These are phyloP conservation scores for Eucalyptus erythrocorys DNA, from an alignment of 345 rosid genomes.

Conservation along the genomic window DNA sequence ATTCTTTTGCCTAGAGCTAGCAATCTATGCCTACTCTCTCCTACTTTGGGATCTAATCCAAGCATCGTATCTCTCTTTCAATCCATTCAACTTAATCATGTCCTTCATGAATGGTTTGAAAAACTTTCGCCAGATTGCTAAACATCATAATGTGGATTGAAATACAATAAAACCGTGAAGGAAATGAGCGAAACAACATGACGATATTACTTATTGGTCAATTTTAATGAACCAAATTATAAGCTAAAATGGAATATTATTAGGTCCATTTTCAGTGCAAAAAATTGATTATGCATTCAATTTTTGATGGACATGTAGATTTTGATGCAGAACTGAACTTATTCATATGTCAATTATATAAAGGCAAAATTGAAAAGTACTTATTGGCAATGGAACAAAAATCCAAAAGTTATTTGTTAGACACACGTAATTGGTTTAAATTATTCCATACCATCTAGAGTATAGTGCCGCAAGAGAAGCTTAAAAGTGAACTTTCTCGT, in stretches of 20 bases:
- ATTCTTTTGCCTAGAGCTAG: too few species aligned
- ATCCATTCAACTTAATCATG: not conserved
- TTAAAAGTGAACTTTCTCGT: not conserved
- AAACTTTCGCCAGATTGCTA: not conserved
- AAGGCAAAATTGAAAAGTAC: not conserved
- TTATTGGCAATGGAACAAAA: not conserved
- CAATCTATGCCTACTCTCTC: not conserved
- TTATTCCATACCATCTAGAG: not conserved
- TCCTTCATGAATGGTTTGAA: not conserved
- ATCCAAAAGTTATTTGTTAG: not conserved
- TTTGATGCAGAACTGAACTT: not conserved
- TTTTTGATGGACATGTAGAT: not conserved
- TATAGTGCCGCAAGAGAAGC: not conserved
- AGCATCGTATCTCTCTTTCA: not conserved
- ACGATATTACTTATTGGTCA: not conserved
- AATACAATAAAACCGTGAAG: not conserved
- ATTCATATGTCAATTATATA: not conserved
- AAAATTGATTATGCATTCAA: not conserved
- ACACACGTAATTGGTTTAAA: not conserved
- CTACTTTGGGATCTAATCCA: not conserved
- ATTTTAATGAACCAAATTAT: not conserved
- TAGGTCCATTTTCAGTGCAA: not conserved
- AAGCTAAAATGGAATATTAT: not conserved
- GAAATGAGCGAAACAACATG: not conserved
- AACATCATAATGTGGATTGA: not conserved